Evolutionary conservation across 2,329 filamentous ascomycete genomes (phyloP).

Genomic region (Sclerotinia glacialis): DNA sequence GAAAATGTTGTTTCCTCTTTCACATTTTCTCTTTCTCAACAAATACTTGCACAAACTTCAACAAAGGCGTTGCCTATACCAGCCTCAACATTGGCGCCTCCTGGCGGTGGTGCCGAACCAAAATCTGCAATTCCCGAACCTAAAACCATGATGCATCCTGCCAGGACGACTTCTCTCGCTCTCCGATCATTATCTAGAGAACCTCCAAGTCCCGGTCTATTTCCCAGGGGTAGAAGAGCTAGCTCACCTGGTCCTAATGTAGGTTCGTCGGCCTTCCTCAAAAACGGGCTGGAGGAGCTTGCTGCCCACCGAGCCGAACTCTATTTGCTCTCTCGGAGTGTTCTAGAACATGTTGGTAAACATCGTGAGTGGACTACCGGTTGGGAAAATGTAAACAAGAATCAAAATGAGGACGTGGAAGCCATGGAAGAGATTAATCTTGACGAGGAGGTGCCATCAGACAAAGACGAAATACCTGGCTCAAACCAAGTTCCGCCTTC

Average conservation of each 20-base stretch:
- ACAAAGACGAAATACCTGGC: neutral
- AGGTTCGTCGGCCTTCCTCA: conserved; percentile 49
- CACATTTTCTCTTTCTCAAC: conserved; percentile 72
- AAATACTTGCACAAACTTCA: conserved; percentile 72
- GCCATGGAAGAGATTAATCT: conserved; percentile 59
- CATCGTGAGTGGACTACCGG: conserved; percentile 72
- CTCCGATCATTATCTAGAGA: conserved; percentile 44
- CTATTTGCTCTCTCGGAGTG: conserved; percentile 73
- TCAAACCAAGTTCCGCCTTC: conserved; percentile 27
- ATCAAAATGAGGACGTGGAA: conserved; percentile 39
- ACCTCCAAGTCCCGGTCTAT: conserved; percentile 52
- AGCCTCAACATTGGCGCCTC: conserved; percentile 51
- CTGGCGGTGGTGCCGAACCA: conserved; percentile 49
- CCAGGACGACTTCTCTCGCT: conserved; percentile 60
- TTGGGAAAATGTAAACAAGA: conserved; percentile 60
- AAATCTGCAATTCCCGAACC: conserved; percentile 64
- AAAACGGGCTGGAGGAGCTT: conserved; percentile 72
- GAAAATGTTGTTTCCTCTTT: conserved; percentile 77
- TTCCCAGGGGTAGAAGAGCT: conserved; percentile 48
- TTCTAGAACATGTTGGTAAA: conserved; percentile 72
- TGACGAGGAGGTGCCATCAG: conserved; percentile 35
- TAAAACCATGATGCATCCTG: conserved; percentile 69
- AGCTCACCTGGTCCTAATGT: conserved; percentile 44
- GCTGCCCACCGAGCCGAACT: conserved; percentile 81
- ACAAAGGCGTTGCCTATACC: conserved; percentile 67